Base-by-base conservation (phyloP, 2,329 filamentous ascomycete species). In the Fusarium udum region DNA sequence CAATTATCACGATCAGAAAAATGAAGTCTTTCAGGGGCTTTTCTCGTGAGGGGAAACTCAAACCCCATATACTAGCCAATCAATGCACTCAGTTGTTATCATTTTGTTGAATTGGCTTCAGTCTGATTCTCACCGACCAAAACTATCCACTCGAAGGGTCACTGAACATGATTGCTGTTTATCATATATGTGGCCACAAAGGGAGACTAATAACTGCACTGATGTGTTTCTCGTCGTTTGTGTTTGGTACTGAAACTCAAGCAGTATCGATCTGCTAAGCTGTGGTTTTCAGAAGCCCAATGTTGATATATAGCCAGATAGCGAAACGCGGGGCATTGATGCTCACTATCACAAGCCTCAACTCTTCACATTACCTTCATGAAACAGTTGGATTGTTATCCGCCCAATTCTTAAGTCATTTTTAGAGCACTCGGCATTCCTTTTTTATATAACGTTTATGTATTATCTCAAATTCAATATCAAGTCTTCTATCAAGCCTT, bases 51-150 rank as follows among this genome's bases (percentile, higher is more conserved):
- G 58, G 49, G 69, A 64, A 64, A 12, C 39, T 53, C 28, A 39
- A 24, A 5, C 52, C 46, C 28, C 34, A 24, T n/a, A 12, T 28
- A 20, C 31, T 36, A n/a, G 28, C 70, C 71, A 73, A 73, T 74
- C 59, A 64, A 11, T 26, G 15, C 37, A 26, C n/a, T 26, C 31
- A 43, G 24, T 46, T 57, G 24, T 61, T 56, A 51, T 62, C 61
- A 42, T 52, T 53, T 51, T 55, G 42, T 61, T 57, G 53, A 43
- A 61, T 61, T 61, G 34, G 24, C 40, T 65, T 69, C 37, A 26
- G 40, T 36, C 55, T 48, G 40, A 40, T 26, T 48, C 18, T 43
- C 34, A 62, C 70, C 43, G 60, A 71, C 52, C 18, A 42, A 37
- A 15, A 18, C 20, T 51, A 51, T 59, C 42, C 56, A 59, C 56